Base-by-base conservation (phyloP, 2,329 filamentous ascomycete species). In the Sporothrix globosa region DNA sequence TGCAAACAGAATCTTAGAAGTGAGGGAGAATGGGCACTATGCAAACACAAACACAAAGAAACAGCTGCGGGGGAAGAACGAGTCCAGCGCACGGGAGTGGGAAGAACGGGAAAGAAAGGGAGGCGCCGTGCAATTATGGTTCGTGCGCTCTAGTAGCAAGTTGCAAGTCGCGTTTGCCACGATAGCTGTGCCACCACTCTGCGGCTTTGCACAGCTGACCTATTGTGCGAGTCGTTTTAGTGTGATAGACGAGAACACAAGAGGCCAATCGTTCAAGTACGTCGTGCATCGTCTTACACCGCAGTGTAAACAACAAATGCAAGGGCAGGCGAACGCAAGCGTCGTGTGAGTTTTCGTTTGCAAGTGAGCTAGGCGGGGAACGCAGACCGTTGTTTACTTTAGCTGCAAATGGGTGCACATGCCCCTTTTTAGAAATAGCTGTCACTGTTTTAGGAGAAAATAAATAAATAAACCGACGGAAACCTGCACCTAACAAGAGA, bases 101-200 rank as follows among this genome's bases (percentile, higher is more conserved):
- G 34, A n/a, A 44, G 39, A 30, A 61, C 56, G 34, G 53, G 13
- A 48, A 48, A 34, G 52, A 34, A 19, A 19, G 24, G 53, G 53
- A 56, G 27, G 34, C 34, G 34, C 56, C 56, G 56, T 19, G 14
- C 13, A 48, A 48, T n/a, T n/a, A 48, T 17, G 44, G 41, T 46
- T 48, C 19, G 56, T 44, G 34, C 27, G 10, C 44, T 61, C 19
- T 61, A 34, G 11, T 24, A 44, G 9, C 11, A n/a, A 10, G 41
- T 44, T 14, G 56, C 56, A n/a, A 44, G 34, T 44, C 56, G 34
- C n/a, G 34, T 61, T 61, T 61, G 56, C 30, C 41, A 34, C 56
- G 7, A 60, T n/a, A 19, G 3, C 9, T 54, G 24, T 30, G 30
- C 34, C 6, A 34, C 34, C 34, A 21, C 21, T 41, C 7, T 44